These are phyloP conservation scores for Pseudogymnoascus sp. DNA, from an alignment of 2,329 filamentous ascomycete genomes.

Conservation along the genomic window DNA sequence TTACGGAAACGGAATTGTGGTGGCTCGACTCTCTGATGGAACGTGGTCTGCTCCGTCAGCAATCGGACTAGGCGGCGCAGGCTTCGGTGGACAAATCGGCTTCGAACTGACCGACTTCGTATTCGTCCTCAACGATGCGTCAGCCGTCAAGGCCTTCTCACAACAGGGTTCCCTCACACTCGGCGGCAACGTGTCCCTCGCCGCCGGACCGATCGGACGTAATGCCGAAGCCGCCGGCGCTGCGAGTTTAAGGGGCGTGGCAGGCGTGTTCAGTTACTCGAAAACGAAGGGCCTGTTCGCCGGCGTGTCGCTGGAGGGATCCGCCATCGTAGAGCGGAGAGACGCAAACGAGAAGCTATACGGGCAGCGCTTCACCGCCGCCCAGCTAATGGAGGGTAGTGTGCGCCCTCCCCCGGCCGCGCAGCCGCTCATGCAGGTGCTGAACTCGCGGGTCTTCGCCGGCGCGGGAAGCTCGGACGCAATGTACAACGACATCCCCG, in stretches of 20 bases:
- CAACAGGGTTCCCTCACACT: slow-evolving; percentile 86
- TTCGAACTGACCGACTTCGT: slow-evolving; percentile 91
- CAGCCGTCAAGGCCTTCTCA: slow-evolving; percentile 86
- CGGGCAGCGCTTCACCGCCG: slow-evolving; percentile 70
- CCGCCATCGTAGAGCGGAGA: slow-evolving; percentile 84
- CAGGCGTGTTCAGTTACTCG: slow-evolving; percentile 92
- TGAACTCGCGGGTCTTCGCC: slow-evolving; percentile 78
- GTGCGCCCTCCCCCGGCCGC: slow-evolving; percentile 74
- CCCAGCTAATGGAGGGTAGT: slow-evolving; percentile 70
- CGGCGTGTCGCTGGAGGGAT: slow-evolving; percentile 88
- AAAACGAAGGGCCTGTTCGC: slow-evolving; percentile 98
- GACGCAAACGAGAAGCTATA: slow-evolving; percentile 98
- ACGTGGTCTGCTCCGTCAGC: slow-evolving; percentile 75
- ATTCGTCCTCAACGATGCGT: slow-evolving; percentile 91
- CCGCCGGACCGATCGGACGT: slow-evolving; percentile 84
- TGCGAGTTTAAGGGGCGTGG: slow-evolving; percentile 79
- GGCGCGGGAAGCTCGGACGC: slow-evolving; percentile 48
- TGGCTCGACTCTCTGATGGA: slow-evolving; percentile 69
- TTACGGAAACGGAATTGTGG: slow-evolving; percentile 74
- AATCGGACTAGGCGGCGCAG: slow-evolving; percentile 72
- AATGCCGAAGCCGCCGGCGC: slow-evolving; percentile 95
- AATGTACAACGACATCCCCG: slow-evolving; percentile 90
- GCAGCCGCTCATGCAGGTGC: slow-evolving; percentile 72
- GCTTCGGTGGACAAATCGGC: slow-evolving; percentile 78
- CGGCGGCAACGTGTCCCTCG: slow-evolving; percentile 92